Base-by-base conservation (phyloP, 1,284 basidiomycete genomes). In the Phellinidium pouzarii region DNA sequence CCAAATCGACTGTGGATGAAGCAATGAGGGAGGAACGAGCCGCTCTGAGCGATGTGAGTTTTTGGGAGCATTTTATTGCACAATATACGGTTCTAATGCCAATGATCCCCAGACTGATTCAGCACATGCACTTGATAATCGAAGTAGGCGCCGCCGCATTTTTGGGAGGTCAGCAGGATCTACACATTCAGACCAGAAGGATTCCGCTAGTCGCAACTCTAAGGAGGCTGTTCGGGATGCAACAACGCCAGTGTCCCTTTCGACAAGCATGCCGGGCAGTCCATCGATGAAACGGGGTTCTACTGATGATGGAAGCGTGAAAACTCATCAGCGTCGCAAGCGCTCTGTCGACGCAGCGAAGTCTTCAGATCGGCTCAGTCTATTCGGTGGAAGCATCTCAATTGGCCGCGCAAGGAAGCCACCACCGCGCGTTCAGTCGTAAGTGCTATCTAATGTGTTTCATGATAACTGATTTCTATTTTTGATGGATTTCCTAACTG, bases 371-470 rank as follows among this genome's bases (percentile, higher is more conserved):
- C 71, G 87, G n/a, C 67, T 85, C 42, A 89, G 87, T 64, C 81
- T 94, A 60, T 92, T 94, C 63, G 85, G 86, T 17, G 75, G 71
- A 5, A 60, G 78, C 5, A 80, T 86, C 0, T 71, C 79, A 5
- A 61, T 87, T 53, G 77, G 80, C 29, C 86, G 85, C 62, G 70
- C 71, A 48, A 71, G 91, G 58, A 94, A 94, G 65, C 91, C 91
- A 1, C 75, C 90, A 2, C 91, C 91, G 11, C 78, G 78, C 63
- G 79, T 81, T 59, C 78, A 78, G 42, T 68, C 70, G 76, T 81
- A 65, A 60, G 77, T 71, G 47, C 50, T 26, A 43, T 50, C 26
- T 54, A 5, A 26, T 42, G 42, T 53, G 12, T 46, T 52, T 52
- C 31, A 23, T 26, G 17, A 17, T 8, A 44, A 12, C 25, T 12